Evolutionary conservation across 805 yeast genomes (phyloP), one percentile per base, ranked within the genome.

Genomic region (Blastobotrys peoriensis): DNA sequence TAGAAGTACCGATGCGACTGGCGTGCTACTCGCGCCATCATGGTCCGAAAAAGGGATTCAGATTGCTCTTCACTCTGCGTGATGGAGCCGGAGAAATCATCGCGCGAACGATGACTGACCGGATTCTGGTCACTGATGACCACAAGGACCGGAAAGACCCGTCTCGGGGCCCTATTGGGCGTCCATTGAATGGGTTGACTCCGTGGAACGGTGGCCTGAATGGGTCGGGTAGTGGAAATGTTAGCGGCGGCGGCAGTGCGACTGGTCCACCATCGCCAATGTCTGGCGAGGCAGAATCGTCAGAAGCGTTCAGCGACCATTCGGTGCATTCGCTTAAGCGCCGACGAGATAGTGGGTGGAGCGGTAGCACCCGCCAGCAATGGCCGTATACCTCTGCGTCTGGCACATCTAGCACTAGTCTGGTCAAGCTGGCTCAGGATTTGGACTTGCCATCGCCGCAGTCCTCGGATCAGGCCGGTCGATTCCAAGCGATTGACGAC

Each of bases 11-110:
- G 22, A 69, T 95, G 18, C 76, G 98, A 64, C 78, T 89, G 34
- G 89, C 91, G 9, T 89, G 98, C 63, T 89, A 89, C 61, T 91
- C 97, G 67, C 78, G 98, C 53, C 98, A 89, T 64, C 98, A 89
- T 64, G 79, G 80, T 53, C 95, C 88, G 50, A 68, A 80, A 8
- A 74, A 74, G 33, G 98, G 98, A 1, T 89, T 89, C 68, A 78
- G 59, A 28, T 27, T 60, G 1, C 50, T 60, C 23, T 58, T 63
- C 46, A 77, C 85, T 2, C 59, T 91, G 37, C 80, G 79, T 48
- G 79, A 89, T 61, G 58, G 69, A 44, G 59, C 68, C 4, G 83
- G 81, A 19, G 68, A 71, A 18, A 70, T 87, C 4, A 73, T 91
- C n/a, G 97, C 89, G 5, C 83, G 81, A 56, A 76, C 79, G 19